These are phyloP conservation scores for Candida endomychidarum DNA, from an alignment of 805 yeast genomes.

Conservation along the genomic window DNA sequence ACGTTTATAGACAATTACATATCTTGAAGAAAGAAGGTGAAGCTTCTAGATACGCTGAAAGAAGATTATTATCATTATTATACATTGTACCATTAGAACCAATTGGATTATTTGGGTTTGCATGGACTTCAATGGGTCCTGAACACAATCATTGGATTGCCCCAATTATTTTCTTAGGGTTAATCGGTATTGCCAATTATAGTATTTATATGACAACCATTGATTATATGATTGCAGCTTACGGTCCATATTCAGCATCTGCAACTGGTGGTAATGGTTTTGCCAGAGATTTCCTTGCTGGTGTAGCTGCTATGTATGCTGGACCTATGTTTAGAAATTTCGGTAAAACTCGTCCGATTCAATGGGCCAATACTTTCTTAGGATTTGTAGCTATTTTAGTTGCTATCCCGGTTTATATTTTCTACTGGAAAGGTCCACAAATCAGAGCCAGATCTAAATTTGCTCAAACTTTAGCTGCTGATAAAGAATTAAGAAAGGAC, in stretches of 20 bases:
- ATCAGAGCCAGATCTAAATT: constrained; percentile 34
- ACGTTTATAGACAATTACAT: constrained; percentile 29
- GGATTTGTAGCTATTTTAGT: constrained; percentile 35
- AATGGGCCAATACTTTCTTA: constrained; percentile 41
- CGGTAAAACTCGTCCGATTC: constrained; percentile 27
- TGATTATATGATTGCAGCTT: constrained; percentile 43
- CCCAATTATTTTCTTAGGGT: constrained; percentile 36
- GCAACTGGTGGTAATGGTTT: constrained; percentile 47
- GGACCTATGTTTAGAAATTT: constrained; percentile 37
- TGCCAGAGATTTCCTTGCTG: constrained; percentile 42
- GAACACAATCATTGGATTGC: constrained; percentile 39
- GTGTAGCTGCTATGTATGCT: constrained; percentile 38
- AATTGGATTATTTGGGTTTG: constrained; percentile 41
- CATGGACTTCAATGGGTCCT: constrained; percentile 44
- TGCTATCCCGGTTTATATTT: constrained; percentile 35
- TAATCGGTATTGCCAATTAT: constrained; percentile 41
- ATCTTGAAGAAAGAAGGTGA: constrained; percentile 25
- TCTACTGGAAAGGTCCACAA: constrained; percentile 41
- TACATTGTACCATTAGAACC: constrained; percentile 39
- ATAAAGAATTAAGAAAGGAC: constrained; percentile 17
- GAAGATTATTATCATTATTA: constrained; percentile 31
- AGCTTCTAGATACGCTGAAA: constrained; percentile 25
- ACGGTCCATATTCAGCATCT: constrained; percentile 43
- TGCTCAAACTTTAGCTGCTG: constrained; percentile 38
- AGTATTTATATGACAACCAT: constrained; percentile 45